Percentiles rank a stretch among this genome's conserved stretches.
These are phyloP conservation scores for Dioscorea dumetorum DNA, from an alignment of 106 monocot genomes.

Conservation along the genomic window DNA sequence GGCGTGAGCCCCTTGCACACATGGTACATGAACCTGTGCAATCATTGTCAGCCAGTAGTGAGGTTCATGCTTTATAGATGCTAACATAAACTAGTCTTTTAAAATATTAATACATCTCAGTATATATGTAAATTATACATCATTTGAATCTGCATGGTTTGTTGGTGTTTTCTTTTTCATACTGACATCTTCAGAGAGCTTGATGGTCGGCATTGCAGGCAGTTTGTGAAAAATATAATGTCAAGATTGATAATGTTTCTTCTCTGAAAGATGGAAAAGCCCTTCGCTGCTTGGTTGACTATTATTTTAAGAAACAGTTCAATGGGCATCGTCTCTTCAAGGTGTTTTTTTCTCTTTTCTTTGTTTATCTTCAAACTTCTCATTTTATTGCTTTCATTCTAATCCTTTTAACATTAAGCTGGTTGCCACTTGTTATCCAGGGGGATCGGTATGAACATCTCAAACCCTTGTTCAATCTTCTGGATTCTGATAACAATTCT, in stretches of 20 bases:
- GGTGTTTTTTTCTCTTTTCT: background rate
- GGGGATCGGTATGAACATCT: constrained; percentile 6
- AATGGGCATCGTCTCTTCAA: background rate
- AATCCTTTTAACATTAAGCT: background rate
- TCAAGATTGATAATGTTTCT: constrained; percentile 25
- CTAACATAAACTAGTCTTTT: too few relatives aligned
- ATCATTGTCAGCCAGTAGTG: too few relatives aligned
- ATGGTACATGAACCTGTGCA: too few relatives aligned
- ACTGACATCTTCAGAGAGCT: too few relatives aligned
- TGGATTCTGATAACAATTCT: background rate
- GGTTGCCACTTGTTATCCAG: constrained; percentile 6
- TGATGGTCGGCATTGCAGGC: constrained; percentile 13
- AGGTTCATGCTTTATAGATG: too few relatives aligned
- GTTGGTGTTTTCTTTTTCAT: too few relatives aligned
- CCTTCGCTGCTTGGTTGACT: constrained; percentile 29
- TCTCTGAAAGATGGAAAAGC: constrained; percentile 37
- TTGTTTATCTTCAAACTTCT: background rate
- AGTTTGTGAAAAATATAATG: constrained; percentile 17
- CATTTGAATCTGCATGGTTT: too few relatives aligned
- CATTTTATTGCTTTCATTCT: background rate
- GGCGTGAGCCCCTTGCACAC: too few relatives aligned
- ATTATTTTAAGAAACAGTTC: constrained; percentile 25
- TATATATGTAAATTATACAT: too few relatives aligned
- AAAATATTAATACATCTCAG: too few relatives aligned
- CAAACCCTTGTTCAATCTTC: background rate